phyloP scores from a whole-genome alignment of 495 filamentous ascomycete species.

The Lasiosphaeria ovina region DNA sequence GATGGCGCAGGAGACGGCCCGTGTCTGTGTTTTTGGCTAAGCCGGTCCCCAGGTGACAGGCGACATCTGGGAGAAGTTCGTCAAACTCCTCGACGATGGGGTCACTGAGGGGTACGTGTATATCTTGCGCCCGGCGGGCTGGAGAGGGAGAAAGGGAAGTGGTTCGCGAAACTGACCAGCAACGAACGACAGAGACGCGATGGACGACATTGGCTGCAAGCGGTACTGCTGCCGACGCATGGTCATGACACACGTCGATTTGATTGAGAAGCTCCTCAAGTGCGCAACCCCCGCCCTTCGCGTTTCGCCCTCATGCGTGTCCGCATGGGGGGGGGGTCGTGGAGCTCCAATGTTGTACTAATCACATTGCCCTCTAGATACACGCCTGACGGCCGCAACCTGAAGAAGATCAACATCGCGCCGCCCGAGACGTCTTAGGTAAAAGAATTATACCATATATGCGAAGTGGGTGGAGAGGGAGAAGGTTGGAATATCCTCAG shows the following conservation, averaged over 20 bases:
- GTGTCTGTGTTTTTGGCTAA: neutral
- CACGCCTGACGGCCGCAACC: constrained; percentile 52
- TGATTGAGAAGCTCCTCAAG: constrained; percentile 98
- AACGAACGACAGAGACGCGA: constrained; percentile 59
- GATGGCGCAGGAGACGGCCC: constrained; percentile 10
- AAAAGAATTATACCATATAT: constrained; percentile 1
- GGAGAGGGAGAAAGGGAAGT: neutral
- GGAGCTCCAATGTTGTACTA: neutral
- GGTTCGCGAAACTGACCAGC: constrained; percentile 1
- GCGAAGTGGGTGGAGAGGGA: too few species aligned
- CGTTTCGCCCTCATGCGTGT: neutral
- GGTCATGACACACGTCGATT: constrained; percentile 99
- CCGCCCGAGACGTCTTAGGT: neutral
- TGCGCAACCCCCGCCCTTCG: constrained; percentile 40
- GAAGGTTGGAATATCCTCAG: too few species aligned
- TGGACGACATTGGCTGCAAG: constrained; percentile 89
- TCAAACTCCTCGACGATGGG: constrained; percentile 76
- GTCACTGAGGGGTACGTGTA: constrained; percentile 69
- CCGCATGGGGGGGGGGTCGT: neutral
- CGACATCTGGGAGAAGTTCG: constrained; percentile 94
- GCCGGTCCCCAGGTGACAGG: constrained; percentile 70
- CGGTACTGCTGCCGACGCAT: constrained; percentile 97
- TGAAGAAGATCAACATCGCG: constrained; percentile 44
- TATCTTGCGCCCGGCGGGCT: neutral
- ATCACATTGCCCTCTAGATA: constrained; percentile 33